Base-by-base conservation (phyloP, 768 basidiomycete genomes). In the Lactifluus hygrophoroides region DNA sequence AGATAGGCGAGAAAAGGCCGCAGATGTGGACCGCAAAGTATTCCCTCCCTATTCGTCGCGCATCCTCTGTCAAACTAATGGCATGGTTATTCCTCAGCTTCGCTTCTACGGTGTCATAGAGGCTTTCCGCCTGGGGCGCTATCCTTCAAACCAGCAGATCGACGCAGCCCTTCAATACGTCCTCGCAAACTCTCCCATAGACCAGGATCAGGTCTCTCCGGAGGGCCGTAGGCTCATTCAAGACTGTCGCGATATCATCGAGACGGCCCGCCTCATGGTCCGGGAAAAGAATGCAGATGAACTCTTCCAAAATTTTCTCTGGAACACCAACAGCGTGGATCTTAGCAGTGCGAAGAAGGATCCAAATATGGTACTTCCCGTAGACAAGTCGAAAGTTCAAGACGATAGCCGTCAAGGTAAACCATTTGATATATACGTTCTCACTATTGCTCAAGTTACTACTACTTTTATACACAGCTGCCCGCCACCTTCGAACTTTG, bases 301-400 rank as follows among this genome's bases (percentile, higher is more conserved):
- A 73, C 79, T 97, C 40, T 78, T 96, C 70, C 95, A 97, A 72
- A 86, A 89, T 66, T 94, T 95, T 64, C 71, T 94, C 40, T 94
- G 87, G 87, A 80, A 85, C 60, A 90, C 89, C 1, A 74, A 80
- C 34, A 79, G 80, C 37, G 73, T 85, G 19, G 69, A 78, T 52
- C 66, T 76, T 42, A 74, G 69, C 54, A 69, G 74, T 59, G 66
- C 69, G 37, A 79, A 77, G 71, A 72, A 70, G 43, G 76, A 75
- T 54, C 70, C 75, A 23, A 69, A 64, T 57, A 74, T 70, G 56
- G 66, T 69, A 30, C 63, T 72, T 55, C 78, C 81, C n/a, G 75
- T 81, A n/a, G 78, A 80, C 59, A 76, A 76, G 58, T 74, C 75
- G 1, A 86, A 80, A 55, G 71, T 74, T 7, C 73, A 78, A 55